Base-by-base conservation (phyloP, 441 rosid species). In the Jatropha multifida region DNA sequence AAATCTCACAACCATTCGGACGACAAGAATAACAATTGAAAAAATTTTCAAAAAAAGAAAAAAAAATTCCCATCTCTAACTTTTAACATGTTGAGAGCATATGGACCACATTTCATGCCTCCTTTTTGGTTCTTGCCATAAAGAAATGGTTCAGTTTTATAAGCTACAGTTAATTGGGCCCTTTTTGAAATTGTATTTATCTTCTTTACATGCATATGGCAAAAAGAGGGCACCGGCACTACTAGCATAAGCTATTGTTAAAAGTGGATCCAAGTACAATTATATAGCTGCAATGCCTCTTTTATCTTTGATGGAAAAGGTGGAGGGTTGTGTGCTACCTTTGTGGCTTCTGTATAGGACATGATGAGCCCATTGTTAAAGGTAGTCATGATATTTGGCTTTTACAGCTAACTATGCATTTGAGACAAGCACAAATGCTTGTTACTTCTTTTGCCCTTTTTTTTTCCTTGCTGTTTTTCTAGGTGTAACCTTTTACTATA, bases 1-100 rank as follows among this genome's bases (percentile, higher is more conserved):
- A 70, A 72, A 69, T 68, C 42, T 42, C 63, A 26, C 58, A 32
- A 8, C 76, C 74, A 72, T 69, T 81, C 77, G 64, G 74, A 81
- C 70, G 76, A 81, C 81, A 75, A 26, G 40, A 58, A 74, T 27
- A 74, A 61, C 65, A 26, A 73, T 37, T 37, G 63, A 55, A 1
- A 18, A 7, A 23, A 23, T 23, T 23, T 23, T 23, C 23, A 23
- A 23, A 4, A 10, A 44, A 44, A 44, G 9, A 44, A 44, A 6
- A 44, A 13, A 66, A 72, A 72, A 72, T n/a, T 59, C 69, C 49
- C 56, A 13, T 65, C 56, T 52, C 55, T 58, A 40, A n/a, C 42
- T 40, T 40, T 66, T 66, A 73, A 62, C 62, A 61, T 66, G 13
- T 58, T n/a, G 55, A 52, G 42, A 42, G 69, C 65, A 71, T 68